These are phyloP conservation scores for Colletotrichum falcatum DNA, from an alignment of 2,329 filamentous ascomycete genomes.

Conservation along the genomic window DNA sequence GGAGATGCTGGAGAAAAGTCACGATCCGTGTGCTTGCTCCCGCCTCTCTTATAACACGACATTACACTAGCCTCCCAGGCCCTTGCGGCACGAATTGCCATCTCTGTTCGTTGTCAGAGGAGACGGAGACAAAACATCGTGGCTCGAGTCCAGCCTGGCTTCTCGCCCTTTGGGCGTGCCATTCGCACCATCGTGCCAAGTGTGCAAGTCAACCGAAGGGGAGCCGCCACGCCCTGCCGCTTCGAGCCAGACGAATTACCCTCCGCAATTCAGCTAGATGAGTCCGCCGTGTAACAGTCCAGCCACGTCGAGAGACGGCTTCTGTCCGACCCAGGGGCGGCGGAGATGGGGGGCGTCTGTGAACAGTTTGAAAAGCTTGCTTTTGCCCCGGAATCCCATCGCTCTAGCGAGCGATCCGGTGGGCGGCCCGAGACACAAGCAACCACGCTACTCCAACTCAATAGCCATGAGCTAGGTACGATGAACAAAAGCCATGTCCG, in stretches of 20 bases:
- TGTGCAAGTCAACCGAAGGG: not conserved
- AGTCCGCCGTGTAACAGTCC: not conserved
- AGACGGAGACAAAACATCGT: not conserved
- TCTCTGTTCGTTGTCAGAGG: not conserved
- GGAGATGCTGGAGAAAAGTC: too few species aligned
- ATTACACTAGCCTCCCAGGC: not conserved
- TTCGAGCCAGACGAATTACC: not conserved
- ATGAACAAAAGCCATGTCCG: not conserved
- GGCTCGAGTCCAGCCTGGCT: not conserved
- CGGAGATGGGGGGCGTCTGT: too few species aligned
- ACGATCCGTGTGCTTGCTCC: too few species aligned
- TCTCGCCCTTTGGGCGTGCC: not conserved
- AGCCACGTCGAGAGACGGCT: not conserved
- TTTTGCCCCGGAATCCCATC: not conserved
- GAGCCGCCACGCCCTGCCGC: not conserved
- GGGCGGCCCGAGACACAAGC: not conserved
- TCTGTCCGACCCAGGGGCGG: too few species aligned
- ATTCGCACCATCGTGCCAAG: not conserved
- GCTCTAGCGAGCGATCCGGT: too few species aligned
- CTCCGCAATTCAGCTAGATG: not conserved
- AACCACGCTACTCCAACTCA: not conserved
- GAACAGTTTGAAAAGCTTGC: too few species aligned
- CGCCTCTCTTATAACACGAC: not conserved
- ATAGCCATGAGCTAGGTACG: too few species aligned
- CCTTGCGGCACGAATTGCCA: not conserved